Evolutionary conservation across 257 asterid genomes (phyloP), one percentile per base, ranked within the genome.

Genomic region (Phtheirospermum japonicum): DNA sequence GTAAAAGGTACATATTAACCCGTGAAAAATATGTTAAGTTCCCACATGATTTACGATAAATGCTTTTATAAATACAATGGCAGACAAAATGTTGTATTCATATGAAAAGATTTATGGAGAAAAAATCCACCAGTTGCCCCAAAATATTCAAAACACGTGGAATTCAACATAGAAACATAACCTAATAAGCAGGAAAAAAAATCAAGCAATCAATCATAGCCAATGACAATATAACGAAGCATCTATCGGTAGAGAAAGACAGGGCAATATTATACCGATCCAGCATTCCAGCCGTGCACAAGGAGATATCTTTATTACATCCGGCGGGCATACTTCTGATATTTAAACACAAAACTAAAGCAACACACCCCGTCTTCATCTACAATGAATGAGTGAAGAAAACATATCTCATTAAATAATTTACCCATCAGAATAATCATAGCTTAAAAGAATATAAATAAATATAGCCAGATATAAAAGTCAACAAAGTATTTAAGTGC

Each of bases 231-330:
- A n/a, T n/a, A n/a, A n/a, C n/a, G n/a, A n/a, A n/a, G n/a, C n/a
- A n/a, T n/a, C n/a, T n/a, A n/a, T n/a, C 40, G 45, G 18, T 11
- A 55, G 33, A 71, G 33, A 68, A 61, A 48, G 69, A 65, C 56
- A 31, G 59, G 64, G 72, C 48, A 69, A 57, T 70, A 69, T 53
- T 61, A 68, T 89, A 92, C 99, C 99, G 51, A 89, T 88, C 99
- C 97, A 93, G 82, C 97, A 93, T 74, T 93, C 99, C 95, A 93
- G 83, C 58, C 99, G 87, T 39, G 99, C 97, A 85, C 99, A 89
- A 73, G 99, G 97, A 66, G 99, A 85, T 73, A 93, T 93, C 94
- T 93, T 93, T 75, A 93, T 89, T 18, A 93, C 97, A 82, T 92
- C 97, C 68, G 99, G 99, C 26, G 99, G 99, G 68, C 89, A 96